Evolutionary conservation across 106 monocot genomes (phyloP), one percentile per base, ranked within the genome.

Genomic region (Agapanthus africanus): DNA sequence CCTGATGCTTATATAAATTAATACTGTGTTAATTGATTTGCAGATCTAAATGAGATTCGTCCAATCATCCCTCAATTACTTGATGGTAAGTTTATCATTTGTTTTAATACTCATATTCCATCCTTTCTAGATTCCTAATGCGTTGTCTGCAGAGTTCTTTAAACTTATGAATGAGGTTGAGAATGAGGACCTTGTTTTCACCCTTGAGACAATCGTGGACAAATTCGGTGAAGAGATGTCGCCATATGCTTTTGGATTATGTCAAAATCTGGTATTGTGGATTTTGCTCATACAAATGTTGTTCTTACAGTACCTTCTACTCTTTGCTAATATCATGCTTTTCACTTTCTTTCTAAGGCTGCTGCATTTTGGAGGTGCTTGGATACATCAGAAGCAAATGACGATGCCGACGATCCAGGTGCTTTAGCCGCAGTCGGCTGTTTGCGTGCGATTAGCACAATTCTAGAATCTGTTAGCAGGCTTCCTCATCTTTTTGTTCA

Each of bases 151-250:
- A 99, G 97, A 99, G 54, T 92, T 99, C 47, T 99, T 99, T 71
- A 92, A 99, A 65, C 89, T 99, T 65, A 99, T 99, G 97, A 87
- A 99, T 74, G 97, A 99, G 70, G 92, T 99, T 73, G 97, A 99
- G 73, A 99, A 99, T 79, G 74, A 99, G 73, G 97, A 99, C 66
- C 92, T 99, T 77, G 97, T 99, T 3, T 92, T 92, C 68, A 99
- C 92, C 63, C 89, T 99, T 54, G 97, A 99, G 74, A 92, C 97
- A 2, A 87, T 99, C 61, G 97, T 99, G 42, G 97, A 92, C 71
- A 99, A 92, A 71, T 99, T 99, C 84, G 97, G 97, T 76, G 97
- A 99, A 75, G 97, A 99, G 79, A 99, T 99, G 92, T 88, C 97
- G 35, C 92, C 97, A 26, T 99, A 92, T 85, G 97, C 97, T 70